These are phyloP conservation scores for Exophiala xenobiotica DNA, from an alignment of 2,329 filamentous ascomycete genomes.

Conservation along the genomic window DNA sequence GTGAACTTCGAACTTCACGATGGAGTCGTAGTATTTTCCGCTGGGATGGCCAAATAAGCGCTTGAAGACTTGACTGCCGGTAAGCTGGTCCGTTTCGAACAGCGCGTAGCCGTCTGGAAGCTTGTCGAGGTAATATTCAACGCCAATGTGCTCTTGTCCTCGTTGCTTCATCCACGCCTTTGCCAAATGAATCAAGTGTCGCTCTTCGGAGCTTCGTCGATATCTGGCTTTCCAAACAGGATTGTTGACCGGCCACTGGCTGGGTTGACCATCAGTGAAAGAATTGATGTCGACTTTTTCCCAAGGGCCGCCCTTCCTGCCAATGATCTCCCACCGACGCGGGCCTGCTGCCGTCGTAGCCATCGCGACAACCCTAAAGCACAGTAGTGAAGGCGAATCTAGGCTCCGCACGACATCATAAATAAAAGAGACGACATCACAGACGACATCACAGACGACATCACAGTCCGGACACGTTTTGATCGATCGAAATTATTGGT, in stretches of 20 bases:
- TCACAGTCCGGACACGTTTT: no score
- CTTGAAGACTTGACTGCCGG: slow-evolving; percentile 47
- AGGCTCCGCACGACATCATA: no score
- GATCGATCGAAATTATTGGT: no score
- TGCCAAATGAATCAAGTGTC: slow-evolving; percentile 51
- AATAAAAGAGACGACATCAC: no score
- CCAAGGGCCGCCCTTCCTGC: slow-evolving; percentile 16
- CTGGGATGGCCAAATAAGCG: slow-evolving; percentile 59
- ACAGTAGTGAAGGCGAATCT: no score
- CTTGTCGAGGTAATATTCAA: slow-evolving; percentile 51
- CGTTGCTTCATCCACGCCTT: slow-evolving; percentile 49
- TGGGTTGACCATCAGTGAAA: slow-evolving; percentile 41
- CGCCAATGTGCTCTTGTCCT: slow-evolving; percentile 36
- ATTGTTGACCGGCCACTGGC: slow-evolving; percentile 35
- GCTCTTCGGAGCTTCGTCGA: slow-evolving; percentile 39
- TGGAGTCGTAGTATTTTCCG: slow-evolving; percentile 53
- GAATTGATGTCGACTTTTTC: slow-evolving; percentile 16
- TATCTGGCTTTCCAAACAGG: slow-evolving; percentile 31
- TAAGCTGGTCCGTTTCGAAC: slow-evolving; percentile 49
- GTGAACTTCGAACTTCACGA: slow-evolving; percentile 56
- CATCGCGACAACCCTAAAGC: no score
- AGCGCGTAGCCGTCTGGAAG: slow-evolving; percentile 57
- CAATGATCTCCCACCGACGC: slow-evolving; percentile 14
- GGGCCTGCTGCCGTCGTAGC: background rate
- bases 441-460: no score